phyloP scores from a whole-genome alignment of 768 basidiomycete genomes.

The Phallus indusiatus region DNA sequence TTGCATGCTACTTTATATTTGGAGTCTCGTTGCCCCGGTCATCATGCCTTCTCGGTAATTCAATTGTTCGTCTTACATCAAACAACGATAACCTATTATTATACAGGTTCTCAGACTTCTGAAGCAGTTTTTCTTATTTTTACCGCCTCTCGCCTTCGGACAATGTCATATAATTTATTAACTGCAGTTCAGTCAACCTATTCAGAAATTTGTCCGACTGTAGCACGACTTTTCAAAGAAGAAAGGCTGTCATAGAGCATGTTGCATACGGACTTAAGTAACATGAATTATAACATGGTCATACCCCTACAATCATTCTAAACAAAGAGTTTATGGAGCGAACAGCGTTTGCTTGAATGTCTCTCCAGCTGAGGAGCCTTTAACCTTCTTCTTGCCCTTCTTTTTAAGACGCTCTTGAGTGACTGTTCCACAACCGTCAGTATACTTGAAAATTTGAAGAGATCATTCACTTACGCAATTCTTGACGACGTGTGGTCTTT shows the following conservation, averaged over 20 bases:
- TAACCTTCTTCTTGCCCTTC: slow-evolving; percentile 49
- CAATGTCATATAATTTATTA: no score
- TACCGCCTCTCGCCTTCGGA: no score
- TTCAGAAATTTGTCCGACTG: no score
- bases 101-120: neutral
- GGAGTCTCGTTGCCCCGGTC: slow-evolving; percentile 84
- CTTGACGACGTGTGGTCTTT: slow-evolving; percentile 84
- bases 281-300: neutral
- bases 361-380: slow-evolving; percentile 52
- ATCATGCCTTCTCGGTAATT: slow-evolving; percentile 83
- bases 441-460: neutral
- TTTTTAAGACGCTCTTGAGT: slow-evolving; percentile 68
- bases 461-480: slow-evolving; percentile 57
- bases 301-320: neutral
- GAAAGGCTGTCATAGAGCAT: no score
- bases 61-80: neutral
- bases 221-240: neutral
- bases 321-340: slow-evolving; percentile 51
- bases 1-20: slow-evolving; percentile 75
- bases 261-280: no score
- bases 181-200: no score
- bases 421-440: slow-evolving; percentile 34
- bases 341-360: slow-evolving; percentile 79
- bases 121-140: no score
- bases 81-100: neutral